Base-by-base conservation (phyloP, 208 protist species). In the Leishmania martiniquensis region DNA sequence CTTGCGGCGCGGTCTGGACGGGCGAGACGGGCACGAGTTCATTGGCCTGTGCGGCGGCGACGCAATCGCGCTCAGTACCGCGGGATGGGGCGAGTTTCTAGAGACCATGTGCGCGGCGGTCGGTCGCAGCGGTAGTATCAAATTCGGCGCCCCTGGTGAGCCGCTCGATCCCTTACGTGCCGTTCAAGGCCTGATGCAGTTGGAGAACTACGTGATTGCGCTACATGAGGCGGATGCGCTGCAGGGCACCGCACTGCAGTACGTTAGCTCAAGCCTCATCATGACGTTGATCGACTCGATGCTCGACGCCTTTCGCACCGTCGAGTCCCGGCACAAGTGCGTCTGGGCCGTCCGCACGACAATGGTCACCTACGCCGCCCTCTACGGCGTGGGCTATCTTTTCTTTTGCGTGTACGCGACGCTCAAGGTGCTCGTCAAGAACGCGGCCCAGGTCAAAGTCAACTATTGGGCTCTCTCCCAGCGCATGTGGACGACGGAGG, bases 161-260 rank as follows among this genome's bases (percentile, higher is more conserved):
- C 81, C 85, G n/a, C 87, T 91, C 76, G 84, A 93, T 79, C 86
- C 81, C 39, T 74, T 94, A 75, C 85, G 85, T 29, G 90, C 92
- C 10, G 75, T 93, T 45, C 90, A 94, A 66, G 85, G 87, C 1
- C 85, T 94, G 44, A 88, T 95, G 85, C 85, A 91, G 70, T 82
- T 89, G 45, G 93, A 97, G 44, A 97, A 97, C 75, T 92, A 88
- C 54, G 67, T 95, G 63, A 87, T 94, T 47, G 80, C 90, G 2
- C 47, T 97, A n/a, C 75, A 94, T 62, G 84, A 95, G 29, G 65
- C 71, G 10, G 85, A 82, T 25, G 72, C 90, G n/a, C 63, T 92
- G 32, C 81, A 90, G 10, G 60, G 69, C 10, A 86, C 87, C 12
- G 75, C 89, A 59, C 65, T 95, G 68, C 84, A 78, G 37, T 93